phyloP scores from a whole-genome alignment of 148 eudicot genomes.

The Cornus florida region DNA sequence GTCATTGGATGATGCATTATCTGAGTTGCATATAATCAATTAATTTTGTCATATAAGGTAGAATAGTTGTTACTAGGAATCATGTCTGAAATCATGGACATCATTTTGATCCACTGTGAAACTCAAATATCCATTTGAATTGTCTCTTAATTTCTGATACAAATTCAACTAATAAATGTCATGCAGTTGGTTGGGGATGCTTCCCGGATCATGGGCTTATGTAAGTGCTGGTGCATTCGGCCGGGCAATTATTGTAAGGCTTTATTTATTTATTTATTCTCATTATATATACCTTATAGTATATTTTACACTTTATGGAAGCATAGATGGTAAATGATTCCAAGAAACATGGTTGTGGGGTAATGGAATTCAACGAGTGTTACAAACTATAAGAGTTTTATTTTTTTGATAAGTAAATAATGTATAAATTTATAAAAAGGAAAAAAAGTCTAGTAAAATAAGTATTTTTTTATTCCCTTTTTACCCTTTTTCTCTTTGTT shows the following conservation, averaged over 20 bases:
- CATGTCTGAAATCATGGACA: background rate
- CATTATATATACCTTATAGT: background rate
- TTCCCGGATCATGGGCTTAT: constrained; percentile 87
- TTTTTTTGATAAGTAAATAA: no score
- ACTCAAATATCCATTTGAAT: background rate
- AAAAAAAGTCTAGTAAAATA: no score
- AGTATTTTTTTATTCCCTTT: no score
- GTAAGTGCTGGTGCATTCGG: constrained; percentile 94
- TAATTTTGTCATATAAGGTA: background rate
- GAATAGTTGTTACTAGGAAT: background rate
- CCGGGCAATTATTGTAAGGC: constrained; percentile 78
- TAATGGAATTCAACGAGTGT: no score
- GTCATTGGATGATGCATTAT: no score
- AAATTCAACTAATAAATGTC: background rate
- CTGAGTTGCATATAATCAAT: no score
- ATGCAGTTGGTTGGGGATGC: constrained; percentile 92
- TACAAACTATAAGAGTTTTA: no score
- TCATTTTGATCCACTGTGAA: background rate
- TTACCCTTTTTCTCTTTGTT: no score
- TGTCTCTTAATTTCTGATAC: background rate
- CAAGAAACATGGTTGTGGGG: no score
- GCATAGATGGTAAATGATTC: background rate
- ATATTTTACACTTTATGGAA: background rate
- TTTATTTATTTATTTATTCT: background rate
- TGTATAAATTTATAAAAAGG: no score